These are phyloP conservation scores for Vaccinium corymbosum DNA, from an alignment of 148 eudicot species.

Conservation along the genomic window DNA sequence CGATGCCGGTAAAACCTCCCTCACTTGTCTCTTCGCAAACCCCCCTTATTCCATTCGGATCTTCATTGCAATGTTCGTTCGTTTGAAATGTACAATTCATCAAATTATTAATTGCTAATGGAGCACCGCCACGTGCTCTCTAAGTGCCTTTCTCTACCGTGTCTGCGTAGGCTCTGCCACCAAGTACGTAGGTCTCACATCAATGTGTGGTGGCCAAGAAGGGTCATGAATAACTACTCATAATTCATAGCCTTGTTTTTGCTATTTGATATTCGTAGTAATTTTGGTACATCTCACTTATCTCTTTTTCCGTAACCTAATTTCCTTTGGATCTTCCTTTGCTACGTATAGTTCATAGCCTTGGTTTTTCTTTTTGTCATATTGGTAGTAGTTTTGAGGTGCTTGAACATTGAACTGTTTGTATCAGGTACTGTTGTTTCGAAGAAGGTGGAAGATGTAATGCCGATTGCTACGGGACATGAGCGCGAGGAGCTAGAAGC, in stretches of 20 bases:
- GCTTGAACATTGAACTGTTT: neutral
- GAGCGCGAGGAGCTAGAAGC: slow-evolving; percentile 63
- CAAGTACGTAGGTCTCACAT: too few species aligned
- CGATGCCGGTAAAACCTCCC: slow-evolving; percentile 34
- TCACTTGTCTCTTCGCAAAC: neutral
- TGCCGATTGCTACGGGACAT: slow-evolving; percentile 64
- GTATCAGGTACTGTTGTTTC: slow-evolving; percentile 26
- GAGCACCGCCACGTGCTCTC: too few species aligned
- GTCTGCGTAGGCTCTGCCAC: too few species aligned
- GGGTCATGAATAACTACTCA: too few species aligned
- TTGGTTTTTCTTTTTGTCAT: neutral
- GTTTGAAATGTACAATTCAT: neutral
- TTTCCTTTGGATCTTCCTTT: neutral
- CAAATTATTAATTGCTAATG: too few species aligned
- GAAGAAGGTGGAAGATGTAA: slow-evolving; percentile 48
- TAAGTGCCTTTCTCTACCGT: too few species aligned
- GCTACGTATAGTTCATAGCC: too few species aligned
- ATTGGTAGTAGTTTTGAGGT: slow-evolving; percentile 1
- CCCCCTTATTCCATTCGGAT: neutral
- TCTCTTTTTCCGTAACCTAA: neutral
- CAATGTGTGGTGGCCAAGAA: too few species aligned
- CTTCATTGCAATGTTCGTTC: neutral
- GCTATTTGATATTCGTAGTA: too few species aligned
- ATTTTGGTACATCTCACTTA: neutral
- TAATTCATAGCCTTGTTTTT: too few species aligned